A percentile compares a stretch with the other conserved stretches of the same genome.
Evolutionary conservation across 371 early-diverging fungal genomes (phyloP).

Genomic region (Dinochytrium kinnereticum): DNA sequence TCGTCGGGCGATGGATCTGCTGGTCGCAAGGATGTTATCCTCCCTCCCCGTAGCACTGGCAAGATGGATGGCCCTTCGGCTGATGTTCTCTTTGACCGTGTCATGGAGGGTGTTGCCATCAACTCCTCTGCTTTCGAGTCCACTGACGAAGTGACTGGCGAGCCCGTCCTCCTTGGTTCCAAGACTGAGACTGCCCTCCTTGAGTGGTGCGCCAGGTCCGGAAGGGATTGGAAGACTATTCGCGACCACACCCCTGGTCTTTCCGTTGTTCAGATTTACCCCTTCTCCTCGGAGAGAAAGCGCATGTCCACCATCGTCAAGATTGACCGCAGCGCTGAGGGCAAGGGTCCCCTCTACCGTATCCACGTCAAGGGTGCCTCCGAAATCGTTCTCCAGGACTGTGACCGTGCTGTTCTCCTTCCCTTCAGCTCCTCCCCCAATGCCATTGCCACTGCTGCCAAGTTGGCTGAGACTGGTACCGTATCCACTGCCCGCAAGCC

Average conservation of each 20-base stretch:
- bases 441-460: slow-evolving; percentile 12
- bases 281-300: slow-evolving; percentile 88
- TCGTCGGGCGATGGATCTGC: neutral
- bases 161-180: slow-evolving; percentile 77
- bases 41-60: slow-evolving; percentile 9
- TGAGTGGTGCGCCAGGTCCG: slow-evolving; percentile 63
- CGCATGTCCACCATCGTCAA: slow-evolving; percentile 78
- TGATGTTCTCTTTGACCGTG: slow-evolving; percentile 21
- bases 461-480: neutral
- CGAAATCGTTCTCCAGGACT: slow-evolving; percentile 70
- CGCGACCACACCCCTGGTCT: slow-evolving; percentile 52
- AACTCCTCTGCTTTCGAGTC: slow-evolving; percentile 92
- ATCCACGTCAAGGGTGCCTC: slow-evolving; percentile 86
- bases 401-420: slow-evolving; percentile 27
- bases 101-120: slow-evolving; percentile 68
- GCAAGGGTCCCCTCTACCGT: slow-evolving; percentile 53
- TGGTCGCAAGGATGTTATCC: slow-evolving; percentile 4
- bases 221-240: slow-evolving; percentile 53
- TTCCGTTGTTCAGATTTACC: slow-evolving; percentile 65
- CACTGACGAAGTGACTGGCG: slow-evolving; percentile 61
- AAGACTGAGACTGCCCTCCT: slow-evolving; percentile 88
- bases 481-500: neutral
- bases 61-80: slow-evolving; percentile 19
- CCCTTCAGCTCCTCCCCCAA: slow-evolving; percentile 23
- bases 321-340: neutral